Evolutionary conservation across 768 basidiomycete species (phyloP).

Genomic region (Calocybe cyanea): DNA sequence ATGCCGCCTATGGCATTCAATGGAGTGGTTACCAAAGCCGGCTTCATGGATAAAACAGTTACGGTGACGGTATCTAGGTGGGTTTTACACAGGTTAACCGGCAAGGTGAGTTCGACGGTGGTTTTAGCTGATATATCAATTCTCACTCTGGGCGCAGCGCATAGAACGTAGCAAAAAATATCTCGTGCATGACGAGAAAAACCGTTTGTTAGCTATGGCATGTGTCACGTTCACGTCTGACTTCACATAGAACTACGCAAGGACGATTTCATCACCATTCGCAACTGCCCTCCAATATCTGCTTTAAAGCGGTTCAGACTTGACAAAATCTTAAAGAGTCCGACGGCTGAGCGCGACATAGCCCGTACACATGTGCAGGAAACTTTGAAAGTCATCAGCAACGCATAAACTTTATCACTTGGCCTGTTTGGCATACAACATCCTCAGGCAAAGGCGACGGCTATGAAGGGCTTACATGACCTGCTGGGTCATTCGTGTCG

Average conservation of each 20-base stretch:
- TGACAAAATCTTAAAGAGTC: conserved; percentile 64
- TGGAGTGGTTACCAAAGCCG: conserved; percentile 76
- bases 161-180: conserved; percentile 76
- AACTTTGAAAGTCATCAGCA: conserved; percentile 7
- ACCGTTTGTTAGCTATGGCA: conserved; percentile 44
- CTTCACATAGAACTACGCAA: conserved; percentile 49
- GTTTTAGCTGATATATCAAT: background rate
- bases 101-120: conserved; percentile 54
- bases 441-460: background rate
- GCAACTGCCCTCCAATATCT: conserved; percentile 79
- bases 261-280: conserved; percentile 72
- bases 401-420: background rate
- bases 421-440: background rate
- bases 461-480: background rate
- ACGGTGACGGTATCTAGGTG: conserved; percentile 79
- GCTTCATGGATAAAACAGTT: conserved; percentile 80
- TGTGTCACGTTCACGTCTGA: conserved; percentile 2
- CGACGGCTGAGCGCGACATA: conserved; percentile 55
- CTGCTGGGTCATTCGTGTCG: too few species aligned
- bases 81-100: conserved; percentile 68
- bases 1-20: conserved; percentile 81
- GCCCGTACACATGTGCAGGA: conserved; percentile 23
- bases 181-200: conserved; percentile 69
- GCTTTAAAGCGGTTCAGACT: conserved; percentile 74
- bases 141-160: conserved; percentile 38